Evolutionary conservation across 768 basidiomycete species (phyloP), one percentile per base, ranked within the genome.

Genomic region (Antrodiella citrinella): DNA sequence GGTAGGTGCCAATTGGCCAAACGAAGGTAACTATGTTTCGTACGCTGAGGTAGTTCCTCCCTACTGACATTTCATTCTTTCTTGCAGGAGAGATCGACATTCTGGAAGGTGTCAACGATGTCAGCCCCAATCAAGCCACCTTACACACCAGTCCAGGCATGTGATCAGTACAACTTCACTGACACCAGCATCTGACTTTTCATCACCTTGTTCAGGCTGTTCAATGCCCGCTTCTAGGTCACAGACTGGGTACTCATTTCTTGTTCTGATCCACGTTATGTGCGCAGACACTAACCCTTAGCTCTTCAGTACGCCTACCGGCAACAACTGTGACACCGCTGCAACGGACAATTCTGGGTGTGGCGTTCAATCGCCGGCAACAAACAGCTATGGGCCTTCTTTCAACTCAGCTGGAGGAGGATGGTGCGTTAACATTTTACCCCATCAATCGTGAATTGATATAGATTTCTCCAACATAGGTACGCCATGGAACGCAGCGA

Each of bases 371-470:
- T 57, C 58, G 10, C 47, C 52, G 26, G 53, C 68, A 3, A 58
- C 67, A 0, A 65, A 69, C 51, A 81, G 74, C 57, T 84, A 73
- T 56, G 82, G 82, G 0, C 73, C 80, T 0, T 60, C 60, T 0
- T 80, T 86, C 67, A 84, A 86, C 61, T 55, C 49, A 39, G 69
- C 70, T 41, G 82, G 82, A 7, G 83, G 82, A 25, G 82, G 83
- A 58, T 83, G 77, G 79, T 35, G 7, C 30, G 30, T 35, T n/a
- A n/a, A n/a, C n/a, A n/a, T n/a, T n/a, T n/a, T n/a, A n/a, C n/a
- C n/a, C n/a, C n/a, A n/a, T n/a, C n/a, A n/a, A n/a, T n/a, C n/a
- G n/a, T n/a, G n/a, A n/a, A n/a, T n/a, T n/a, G n/a, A n/a, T n/a
- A n/a, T n/a, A n/a, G n/a, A n/a, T n/a, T n/a, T n/a, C n/a, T n/a